Evolutionary conservation across 306 rosid genomes (phyloP).

Genomic region (Mimosa pudica): DNA sequence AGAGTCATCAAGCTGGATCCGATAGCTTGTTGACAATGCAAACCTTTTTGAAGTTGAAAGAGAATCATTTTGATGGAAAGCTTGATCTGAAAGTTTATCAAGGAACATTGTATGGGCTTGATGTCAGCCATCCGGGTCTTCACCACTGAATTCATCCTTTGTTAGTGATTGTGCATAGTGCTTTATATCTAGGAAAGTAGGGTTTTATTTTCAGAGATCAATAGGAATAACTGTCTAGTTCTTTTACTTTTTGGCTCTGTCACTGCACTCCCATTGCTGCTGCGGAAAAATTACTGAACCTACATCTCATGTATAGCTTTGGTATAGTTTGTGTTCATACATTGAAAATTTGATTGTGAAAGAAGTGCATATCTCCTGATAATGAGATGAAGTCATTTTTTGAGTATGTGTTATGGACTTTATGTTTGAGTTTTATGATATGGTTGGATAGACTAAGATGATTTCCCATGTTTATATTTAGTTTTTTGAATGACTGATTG

Average conservation of each 20-base stretch:
- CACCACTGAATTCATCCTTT: neutral
- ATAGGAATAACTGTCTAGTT: neutral
- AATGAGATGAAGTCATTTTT: neutral
- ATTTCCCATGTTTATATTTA: neutral
- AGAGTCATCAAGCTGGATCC: slow-evolving; percentile 28
- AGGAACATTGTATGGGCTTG: slow-evolving; percentile 6
- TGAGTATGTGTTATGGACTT: neutral
- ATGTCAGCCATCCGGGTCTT: neutral
- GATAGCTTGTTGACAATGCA: slow-evolving; percentile 26
- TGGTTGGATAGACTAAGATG: neutral
- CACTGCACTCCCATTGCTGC: neutral
- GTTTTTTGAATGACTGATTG: neutral
- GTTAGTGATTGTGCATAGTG: neutral
- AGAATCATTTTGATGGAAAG: neutral
- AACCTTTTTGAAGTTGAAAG: slow-evolving; percentile 14
- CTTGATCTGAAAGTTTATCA: neutral
- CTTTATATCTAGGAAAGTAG: neutral
- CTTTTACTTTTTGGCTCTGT: neutral
- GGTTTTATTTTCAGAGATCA: neutral
- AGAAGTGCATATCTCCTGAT: neutral
- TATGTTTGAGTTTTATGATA: neutral
- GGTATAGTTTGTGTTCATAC: neutral
- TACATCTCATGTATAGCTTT: neutral
- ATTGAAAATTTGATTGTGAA: neutral
- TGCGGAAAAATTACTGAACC: neutral